Evolutionary conservation across 768 basidiomycete genomes (phyloP).

Genomic region (Amanita molliuscula): DNA sequence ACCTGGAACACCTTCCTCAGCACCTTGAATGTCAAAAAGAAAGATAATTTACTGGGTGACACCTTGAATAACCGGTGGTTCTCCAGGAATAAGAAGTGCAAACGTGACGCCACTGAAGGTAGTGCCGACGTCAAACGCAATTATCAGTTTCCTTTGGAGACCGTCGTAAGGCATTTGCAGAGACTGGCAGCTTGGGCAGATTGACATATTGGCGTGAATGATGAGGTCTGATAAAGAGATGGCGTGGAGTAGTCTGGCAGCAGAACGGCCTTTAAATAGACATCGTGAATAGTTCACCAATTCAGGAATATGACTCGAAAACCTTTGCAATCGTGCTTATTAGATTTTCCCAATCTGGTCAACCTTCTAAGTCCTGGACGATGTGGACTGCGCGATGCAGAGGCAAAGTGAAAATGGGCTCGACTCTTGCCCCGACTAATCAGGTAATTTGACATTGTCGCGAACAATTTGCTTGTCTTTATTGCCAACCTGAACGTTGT

Average conservation of each 20-base stretch:
- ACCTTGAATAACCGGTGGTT: slow-evolving; percentile 21
- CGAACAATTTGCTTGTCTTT: background rate
- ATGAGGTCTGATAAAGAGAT: background rate
- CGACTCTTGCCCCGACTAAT: too few species aligned
- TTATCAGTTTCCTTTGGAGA: slow-evolving; percentile 26
- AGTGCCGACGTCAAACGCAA: slow-evolving; percentile 44
- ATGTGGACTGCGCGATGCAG: too few species aligned
- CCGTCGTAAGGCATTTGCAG: slow-evolving; percentile 28
- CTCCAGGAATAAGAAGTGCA: slow-evolving; percentile 23
- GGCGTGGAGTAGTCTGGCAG: too few species aligned
- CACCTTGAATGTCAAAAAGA: slow-evolving; percentile 2
- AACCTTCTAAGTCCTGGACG: too few species aligned
- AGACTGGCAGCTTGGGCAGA: background rate
- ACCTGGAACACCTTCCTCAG: background rate
- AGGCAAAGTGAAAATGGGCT: too few species aligned
- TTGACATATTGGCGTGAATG: slow-evolving; percentile 8
- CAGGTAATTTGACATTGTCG: too few species aligned
- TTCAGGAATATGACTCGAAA: too few species aligned
- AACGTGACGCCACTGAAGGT: slow-evolving; percentile 32
- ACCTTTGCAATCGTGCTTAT: too few species aligned
- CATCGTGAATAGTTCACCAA: too few species aligned
- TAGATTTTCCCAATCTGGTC: too few species aligned
- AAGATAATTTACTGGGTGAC: slow-evolving; percentile 20
- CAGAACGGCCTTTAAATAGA: too few species aligned
- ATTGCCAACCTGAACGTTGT: background rate